These are phyloP conservation scores for Cucurbita argyrosperma DNA, from an alignment of 306 rosid species.

Conservation along the genomic window DNA sequence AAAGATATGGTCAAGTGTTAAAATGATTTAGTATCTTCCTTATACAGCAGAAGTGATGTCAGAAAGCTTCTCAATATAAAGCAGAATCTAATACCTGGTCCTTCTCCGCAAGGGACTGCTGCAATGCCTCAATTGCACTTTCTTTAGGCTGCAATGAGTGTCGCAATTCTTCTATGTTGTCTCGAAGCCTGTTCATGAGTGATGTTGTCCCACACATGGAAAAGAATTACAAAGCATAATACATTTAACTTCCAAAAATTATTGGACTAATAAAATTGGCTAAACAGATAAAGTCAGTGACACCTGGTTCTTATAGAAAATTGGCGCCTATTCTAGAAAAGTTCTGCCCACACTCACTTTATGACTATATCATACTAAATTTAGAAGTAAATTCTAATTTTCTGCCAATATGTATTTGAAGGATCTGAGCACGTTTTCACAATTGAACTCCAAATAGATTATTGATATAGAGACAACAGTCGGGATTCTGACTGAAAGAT, in stretches of 20 bases:
- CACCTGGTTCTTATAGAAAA: background rate
- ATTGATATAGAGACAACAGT: too few species aligned
- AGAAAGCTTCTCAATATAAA: background rate
- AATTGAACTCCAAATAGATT: background rate
- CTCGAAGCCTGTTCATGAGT: slow-evolving; percentile 53
- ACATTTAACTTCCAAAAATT: background rate
- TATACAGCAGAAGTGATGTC: background rate
- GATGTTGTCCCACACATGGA: background rate
- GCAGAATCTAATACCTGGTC: slow-evolving; percentile 57
- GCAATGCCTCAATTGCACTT: slow-evolving; percentile 68
- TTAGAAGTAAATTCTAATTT: background rate
- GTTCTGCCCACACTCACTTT: background rate
- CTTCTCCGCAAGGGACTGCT: slow-evolving; percentile 66
- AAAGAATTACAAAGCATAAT: background rate
- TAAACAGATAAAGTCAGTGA: background rate
- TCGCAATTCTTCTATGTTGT: slow-evolving; percentile 78
- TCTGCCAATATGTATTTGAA: background rate
- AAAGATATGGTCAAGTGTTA: background rate
- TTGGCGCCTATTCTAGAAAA: background rate
- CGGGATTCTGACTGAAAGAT: too few species aligned
- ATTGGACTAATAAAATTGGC: background rate
- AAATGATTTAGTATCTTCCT: background rate
- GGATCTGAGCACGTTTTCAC: background rate
- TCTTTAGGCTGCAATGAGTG: slow-evolving; percentile 80
- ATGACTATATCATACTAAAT: background rate